phyloP scores from a whole-genome alignment of 441 rosid genomes.

The Corymbia citriodora region DNA sequence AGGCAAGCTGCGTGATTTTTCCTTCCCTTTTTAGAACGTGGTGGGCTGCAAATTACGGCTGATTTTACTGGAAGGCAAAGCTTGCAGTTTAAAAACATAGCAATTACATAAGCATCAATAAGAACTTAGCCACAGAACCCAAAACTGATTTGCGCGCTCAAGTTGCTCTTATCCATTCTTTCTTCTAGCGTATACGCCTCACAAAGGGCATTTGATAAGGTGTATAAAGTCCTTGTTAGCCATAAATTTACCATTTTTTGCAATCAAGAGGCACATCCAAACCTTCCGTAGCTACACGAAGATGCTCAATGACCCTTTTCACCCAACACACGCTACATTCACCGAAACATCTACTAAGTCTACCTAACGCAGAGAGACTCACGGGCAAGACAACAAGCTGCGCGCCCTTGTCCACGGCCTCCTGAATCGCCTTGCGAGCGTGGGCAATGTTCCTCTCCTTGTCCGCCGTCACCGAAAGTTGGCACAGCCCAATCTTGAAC shows the following conservation, averaged over 20 bases:
- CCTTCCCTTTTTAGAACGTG: neutral
- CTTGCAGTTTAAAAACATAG: neutral
- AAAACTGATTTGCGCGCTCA: accelerated
- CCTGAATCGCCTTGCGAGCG: slow-evolving; percentile 57
- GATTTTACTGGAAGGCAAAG: neutral
- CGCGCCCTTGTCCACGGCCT: slow-evolving; percentile 79
- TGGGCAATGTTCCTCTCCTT: slow-evolving; percentile 73
- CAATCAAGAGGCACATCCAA: neutral
- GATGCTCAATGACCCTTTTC: neutral
- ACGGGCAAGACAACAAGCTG: slow-evolving; percentile 83
- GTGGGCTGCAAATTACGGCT: neutral
- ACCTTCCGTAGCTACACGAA: neutral
- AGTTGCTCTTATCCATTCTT: neutral
- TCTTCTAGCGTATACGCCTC: neutral
- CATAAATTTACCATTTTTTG: neutral
- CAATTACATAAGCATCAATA: neutral
- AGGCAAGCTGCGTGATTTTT: neutral
- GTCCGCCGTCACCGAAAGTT: slow-evolving; percentile 64
- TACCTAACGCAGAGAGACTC: slow-evolving; percentile 11
- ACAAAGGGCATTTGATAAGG: neutral
- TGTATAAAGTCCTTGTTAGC: neutral
- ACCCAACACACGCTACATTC: neutral
- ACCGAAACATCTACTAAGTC: neutral
- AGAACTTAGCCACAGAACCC: neutral
- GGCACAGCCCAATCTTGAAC: slow-evolving; percentile 88